Evolutionary conservation across 1,284 basidiomycete species (phyloP), one percentile per base, ranked within the genome.

Genomic region (Puccinia novopanici): DNA sequence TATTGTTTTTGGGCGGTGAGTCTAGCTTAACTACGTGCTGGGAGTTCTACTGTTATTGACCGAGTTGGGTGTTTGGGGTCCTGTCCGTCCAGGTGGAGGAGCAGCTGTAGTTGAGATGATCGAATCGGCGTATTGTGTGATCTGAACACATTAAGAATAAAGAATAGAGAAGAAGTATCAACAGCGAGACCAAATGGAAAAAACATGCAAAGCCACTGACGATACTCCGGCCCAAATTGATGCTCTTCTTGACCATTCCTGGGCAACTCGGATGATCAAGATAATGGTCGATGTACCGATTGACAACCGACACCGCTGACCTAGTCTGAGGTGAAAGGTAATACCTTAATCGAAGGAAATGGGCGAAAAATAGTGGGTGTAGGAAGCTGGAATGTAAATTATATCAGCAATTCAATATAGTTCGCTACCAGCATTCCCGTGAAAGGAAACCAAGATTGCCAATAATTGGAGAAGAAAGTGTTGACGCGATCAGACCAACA

Each of bases 401-500:
- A 30, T 24, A 30, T 71, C 52, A 52, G 27, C n/a, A 22, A 9
- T n/a, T 22, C 13, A n/a, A 27, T 24, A 22, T 63, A 30, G 12
- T 50, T 50, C 42, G 8, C 30, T 30, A 30, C 10, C 4, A 37
- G 5, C 30, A 15, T 57, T 15, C 17, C 24, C 34, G 52, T 15
- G 71, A 75, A 34, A 2, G 59, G 27, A 34, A 34, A 24, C 12
- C 45, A 30, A 1, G n/a, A 22, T 77, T 65, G 55, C 13, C 34
- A 54, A 15, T 84, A 82, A 85, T 84, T n/a, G 85, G 84, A 74
- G n/a, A 65, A 45, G 15, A 59, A 61, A 59, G 76, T 10, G 24
- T 12, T 67, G 22, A 85, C 45, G 84, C 82, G n/a, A 85, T 81
- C 12, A 84, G 85, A 3, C 83, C 83, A 79, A 86, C 82, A 42